Evolutionary conservation across 177 flowering plant genomes (phyloP), one percentile per base, ranked within the genome.

Genomic region (Vitis hybrid): DNA sequence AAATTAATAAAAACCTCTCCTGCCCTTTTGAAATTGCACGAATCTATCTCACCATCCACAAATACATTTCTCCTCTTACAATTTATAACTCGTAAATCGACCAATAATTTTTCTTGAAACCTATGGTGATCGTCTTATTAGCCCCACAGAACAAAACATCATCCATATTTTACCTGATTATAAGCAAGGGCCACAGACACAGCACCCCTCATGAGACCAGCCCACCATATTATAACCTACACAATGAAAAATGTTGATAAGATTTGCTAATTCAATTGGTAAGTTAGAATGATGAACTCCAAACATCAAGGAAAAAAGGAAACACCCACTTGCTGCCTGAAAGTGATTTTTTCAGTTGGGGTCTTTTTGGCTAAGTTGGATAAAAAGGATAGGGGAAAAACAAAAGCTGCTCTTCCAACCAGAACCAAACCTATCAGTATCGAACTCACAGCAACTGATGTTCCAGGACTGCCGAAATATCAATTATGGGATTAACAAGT

Each of bases 121-220:
- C 13, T 56, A 50, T n/a, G 19, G 10, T 6, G 9, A 18, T 22
- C 0, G 12, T 5, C 19, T 9, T 26, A 10, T 34, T 59, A 20
- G 61, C 10, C 61, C 39, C 60, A 20, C 3, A 58, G 16, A 22
- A n/a, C n/a, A 51, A 5, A 51, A 18, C 14, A 45, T 31, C 19
- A 29, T 16, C 8, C 18, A 18, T 52, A 70, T 10, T 18, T 18
- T 81, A 83, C 88, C 88, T 85, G 79, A 76, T 85, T 82, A 68
- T 85, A 85, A 51, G 88, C 86, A 57, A 85, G 86, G 12, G 88
- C 86, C 73, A 85, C 80, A 18, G 86, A 85, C 6, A 85, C 86
- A 16, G 88, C 86, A 59, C 88, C 88, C 71, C 88, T 78, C 88
- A 85, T 85, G 63, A 83, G 86, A 71, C 88, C 86, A 70, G 88